Percentiles rank a stretch among this genome's conserved stretches.
Conservation (phyloP, 306 rosid genomes). For the Vicia faba region DNA sequence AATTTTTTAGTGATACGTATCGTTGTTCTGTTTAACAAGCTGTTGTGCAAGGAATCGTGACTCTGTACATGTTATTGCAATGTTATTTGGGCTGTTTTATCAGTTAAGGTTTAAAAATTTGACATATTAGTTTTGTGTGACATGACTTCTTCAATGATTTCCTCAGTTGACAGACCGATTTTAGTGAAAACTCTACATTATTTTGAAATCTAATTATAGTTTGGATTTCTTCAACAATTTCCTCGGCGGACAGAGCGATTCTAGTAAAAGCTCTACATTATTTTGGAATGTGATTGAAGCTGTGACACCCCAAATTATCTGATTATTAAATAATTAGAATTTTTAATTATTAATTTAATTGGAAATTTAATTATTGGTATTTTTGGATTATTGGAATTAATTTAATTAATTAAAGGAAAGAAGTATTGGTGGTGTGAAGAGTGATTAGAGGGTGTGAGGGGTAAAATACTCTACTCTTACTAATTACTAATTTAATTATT, state of each 20-base stretch:
- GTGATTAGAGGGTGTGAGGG: no score
- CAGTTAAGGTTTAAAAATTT: neutral
- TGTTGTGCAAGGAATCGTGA: neutral
- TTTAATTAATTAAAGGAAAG: no score
- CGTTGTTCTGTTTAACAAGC: neutral
- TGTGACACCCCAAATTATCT: no score
- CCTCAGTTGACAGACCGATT: constrained; percentile 67
- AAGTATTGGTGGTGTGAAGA: no score
- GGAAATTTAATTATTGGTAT: no score
- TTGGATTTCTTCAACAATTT: constrained; percentile 61
- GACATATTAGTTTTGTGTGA: constrained; percentile 41
- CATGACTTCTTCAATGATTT: constrained; percentile 82
- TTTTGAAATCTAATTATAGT: no score
- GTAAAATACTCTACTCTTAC: no score
- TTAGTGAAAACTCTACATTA: constrained; percentile 29
- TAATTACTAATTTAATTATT: no score
- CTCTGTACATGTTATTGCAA: neutral
- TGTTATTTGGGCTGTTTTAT: neutral
- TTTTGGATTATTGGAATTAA: no score
- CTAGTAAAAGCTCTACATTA: constrained; percentile 30
- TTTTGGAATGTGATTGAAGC: constrained; percentile 19
- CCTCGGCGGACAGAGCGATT: constrained; percentile 68
- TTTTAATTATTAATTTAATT: no score
- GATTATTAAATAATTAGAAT: no score
- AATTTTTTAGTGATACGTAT: neutral